phyloP scores from a whole-genome alignment of 768 basidiomycete species.

The Lepiota venenata region DNA sequence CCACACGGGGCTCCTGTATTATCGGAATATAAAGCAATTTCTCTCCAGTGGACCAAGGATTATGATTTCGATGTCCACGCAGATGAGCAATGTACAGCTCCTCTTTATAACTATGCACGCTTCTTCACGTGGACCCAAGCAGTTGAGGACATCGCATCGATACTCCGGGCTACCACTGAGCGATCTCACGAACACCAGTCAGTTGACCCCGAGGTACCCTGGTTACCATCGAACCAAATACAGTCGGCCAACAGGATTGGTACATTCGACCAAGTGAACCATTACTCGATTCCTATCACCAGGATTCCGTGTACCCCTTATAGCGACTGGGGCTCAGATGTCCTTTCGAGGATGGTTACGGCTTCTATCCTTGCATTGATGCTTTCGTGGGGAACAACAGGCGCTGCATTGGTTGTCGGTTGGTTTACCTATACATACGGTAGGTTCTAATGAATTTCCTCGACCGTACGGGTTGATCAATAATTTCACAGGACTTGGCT shows the following conservation, averaged over 20 bases:
- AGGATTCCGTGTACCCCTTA: not conserved
- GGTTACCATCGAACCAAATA: not conserved
- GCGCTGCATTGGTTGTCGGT: constrained; percentile 19
- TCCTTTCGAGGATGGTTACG: constrained; percentile 12
- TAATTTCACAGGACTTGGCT: constrained; percentile 25
- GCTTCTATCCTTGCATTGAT: constrained; percentile 16
- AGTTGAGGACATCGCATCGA: constrained; percentile 11
- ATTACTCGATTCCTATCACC: not conserved
- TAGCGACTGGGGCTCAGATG: constrained; percentile 9
- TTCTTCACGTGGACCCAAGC: constrained; percentile 17
- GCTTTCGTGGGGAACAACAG: constrained; percentile 24
- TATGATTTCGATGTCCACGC: not conserved
- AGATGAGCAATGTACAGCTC: constrained; percentile 17
- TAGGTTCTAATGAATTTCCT: constrained; percentile 10
- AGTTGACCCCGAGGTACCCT: not conserved
- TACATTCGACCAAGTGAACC: not conserved
- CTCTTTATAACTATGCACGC: constrained; percentile 22
- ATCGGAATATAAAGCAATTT: not conserved
- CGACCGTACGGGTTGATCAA: too few relatives aligned
- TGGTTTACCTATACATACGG: constrained; percentile 21
- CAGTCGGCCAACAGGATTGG: not conserved
- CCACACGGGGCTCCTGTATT: not conserved
- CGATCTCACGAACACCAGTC: constrained; percentile 8
- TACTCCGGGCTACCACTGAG: constrained; percentile 12
- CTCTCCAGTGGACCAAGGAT: not conserved